Base-by-base conservation (phyloP, 2,329 filamentous ascomycete species). In the Rhinocladiella similis region DNA sequence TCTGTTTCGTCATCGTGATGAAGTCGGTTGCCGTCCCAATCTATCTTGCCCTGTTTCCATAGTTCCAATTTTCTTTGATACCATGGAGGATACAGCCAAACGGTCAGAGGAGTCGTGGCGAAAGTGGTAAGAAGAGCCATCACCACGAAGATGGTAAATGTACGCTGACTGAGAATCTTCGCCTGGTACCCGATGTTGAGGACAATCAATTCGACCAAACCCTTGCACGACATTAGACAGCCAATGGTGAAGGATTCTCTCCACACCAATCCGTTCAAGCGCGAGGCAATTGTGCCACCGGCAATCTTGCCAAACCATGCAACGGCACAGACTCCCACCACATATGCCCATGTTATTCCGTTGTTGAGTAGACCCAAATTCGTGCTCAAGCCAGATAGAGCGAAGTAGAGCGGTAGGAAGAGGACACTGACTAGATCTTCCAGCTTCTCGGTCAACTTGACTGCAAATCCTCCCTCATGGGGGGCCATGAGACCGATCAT, bases 191-290 rank as follows among this genome's bases (percentile, higher is more conserved):
- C 91, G 65, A 97, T 91, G 67, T 89, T 89, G 80, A 53, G 38
- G n/a, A 97, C 92, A 70, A 97, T 97, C 50, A 97, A 77, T 71
- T 97, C 92, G 0, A 97, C 92, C 9, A 97, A 79, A 66, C 93
- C 93, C 72, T 97, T 97, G 73, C 93, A 97, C 73, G 90, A 96
- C 93, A 97, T 97, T 66, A 97, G 75, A 14, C 87, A 85, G 13
- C 93, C 93, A 63, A 97, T 94, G 1, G 90, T 85, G 29, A 95
- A 83, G 55, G 89, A 92, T 71, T 97, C 93, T 57, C 92, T 83
- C 93, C 93, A 97, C 1, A 95, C 81, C 49, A 97, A 78, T 22
- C 88, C 91, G 65, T 85, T 90, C 2, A 84, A 68, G 35, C 85
- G 83, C 0, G 93, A 91, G 6, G 92, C 91, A 1, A 95, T 56